These are phyloP conservation scores for Tuber borchii DNA, from an alignment of 495 filamentous ascomycete species.

Conservation along the genomic window DNA sequence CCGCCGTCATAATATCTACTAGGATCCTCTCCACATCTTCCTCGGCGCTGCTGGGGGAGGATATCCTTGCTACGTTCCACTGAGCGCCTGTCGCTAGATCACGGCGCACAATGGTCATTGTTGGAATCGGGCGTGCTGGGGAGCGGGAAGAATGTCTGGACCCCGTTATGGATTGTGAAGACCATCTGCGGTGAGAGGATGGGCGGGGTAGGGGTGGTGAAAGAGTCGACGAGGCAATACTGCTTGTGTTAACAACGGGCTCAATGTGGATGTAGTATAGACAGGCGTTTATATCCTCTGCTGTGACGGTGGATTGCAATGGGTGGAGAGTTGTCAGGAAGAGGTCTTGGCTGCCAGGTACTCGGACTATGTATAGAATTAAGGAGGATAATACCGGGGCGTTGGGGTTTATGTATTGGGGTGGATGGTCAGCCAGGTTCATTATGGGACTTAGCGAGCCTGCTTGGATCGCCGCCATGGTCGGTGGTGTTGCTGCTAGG, in stretches of 20 bases:
- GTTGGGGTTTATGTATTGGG: conserved; percentile 71
- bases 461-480: conserved; percentile 50
- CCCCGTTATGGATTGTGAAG: conserved; percentile 21
- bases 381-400: conserved; percentile 60
- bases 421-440: conserved; percentile 75
- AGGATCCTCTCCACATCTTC: conserved; percentile 45
- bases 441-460: conserved; percentile 74
- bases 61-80: conserved; percentile 79
- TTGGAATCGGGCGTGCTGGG: conserved; percentile 44
- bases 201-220: conserved; percentile 21
- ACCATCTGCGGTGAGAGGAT: conserved; percentile 20
- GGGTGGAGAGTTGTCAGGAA: conserved; percentile 91
- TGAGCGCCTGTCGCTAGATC: conserved; percentile 72
- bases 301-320: conserved; percentile 64
- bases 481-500: not conserved
- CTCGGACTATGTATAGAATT: conserved; percentile 80
- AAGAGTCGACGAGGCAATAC: not conserved
- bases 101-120: conserved; percentile 82
- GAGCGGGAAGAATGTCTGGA: conserved; percentile 21
- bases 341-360: conserved; percentile 86
- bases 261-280: conserved; percentile 88
- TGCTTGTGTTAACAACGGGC: conserved; percentile 26
- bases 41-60: conserved; percentile 45
- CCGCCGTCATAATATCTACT: conserved; percentile 58
- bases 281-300: conserved; percentile 75